These are phyloP conservation scores for Fusarium tricinctum DNA, from an alignment of 2,329 filamentous ascomycete species.

Conservation along the genomic window DNA sequence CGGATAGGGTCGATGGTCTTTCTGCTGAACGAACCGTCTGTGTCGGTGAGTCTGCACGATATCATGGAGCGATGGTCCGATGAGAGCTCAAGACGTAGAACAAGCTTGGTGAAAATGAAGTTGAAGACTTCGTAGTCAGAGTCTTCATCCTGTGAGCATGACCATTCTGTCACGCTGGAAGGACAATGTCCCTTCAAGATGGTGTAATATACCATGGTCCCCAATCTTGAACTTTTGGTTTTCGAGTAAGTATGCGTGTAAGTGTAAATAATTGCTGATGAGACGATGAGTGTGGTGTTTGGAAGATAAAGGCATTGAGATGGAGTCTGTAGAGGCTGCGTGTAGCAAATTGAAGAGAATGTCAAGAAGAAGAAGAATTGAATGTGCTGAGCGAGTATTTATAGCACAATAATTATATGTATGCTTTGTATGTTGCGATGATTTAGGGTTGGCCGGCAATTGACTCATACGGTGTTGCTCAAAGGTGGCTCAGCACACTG, in stretches of 20 bases:
- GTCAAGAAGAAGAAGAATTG: background rate
- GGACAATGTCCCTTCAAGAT: conserved; percentile 13
- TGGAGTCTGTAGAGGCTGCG: background rate
- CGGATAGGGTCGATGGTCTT: conserved; percentile 35
- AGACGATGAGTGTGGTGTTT: background rate
- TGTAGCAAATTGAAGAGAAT: background rate
- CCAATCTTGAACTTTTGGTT: too few relatives aligned
- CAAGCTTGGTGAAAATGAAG: conserved; percentile 21
- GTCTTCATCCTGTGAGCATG: background rate
- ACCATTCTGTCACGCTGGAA: conserved; percentile 14
- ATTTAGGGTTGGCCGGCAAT: background rate
- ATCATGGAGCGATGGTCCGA: conserved; percentile 6
- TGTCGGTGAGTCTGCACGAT: conserved; percentile 21
- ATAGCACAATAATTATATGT: background rate
- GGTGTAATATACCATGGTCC: conserved; percentile 6
- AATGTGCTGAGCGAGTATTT: background rate
- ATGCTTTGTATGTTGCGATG: background rate
- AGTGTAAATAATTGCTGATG: background rate
- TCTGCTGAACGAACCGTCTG: background rate
- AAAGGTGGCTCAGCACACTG: background rate
- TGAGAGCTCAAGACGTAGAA: conserved; percentile 19
- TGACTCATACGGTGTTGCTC: conserved; percentile 21
- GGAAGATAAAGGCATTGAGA: conserved; percentile 1
- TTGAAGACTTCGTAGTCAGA: conserved; percentile 2
- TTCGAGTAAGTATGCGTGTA: background rate